Percentiles rank a stretch among this genome's conserved stretches.
Evolutionary conservation across 305 asterid species (phyloP).

Genomic region (Solanum aculeatissimum): DNA sequence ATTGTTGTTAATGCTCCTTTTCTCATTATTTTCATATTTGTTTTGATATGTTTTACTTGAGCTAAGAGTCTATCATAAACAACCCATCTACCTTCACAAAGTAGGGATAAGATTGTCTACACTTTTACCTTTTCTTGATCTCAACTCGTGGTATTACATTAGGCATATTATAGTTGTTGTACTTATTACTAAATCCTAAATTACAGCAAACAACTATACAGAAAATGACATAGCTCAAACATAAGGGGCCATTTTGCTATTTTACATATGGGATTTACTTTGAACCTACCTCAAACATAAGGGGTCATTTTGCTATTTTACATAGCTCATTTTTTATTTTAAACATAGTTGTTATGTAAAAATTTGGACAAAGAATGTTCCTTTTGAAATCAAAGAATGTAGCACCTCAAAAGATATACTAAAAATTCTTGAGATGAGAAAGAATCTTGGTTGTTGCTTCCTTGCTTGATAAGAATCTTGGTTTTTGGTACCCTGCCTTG

Average conservation of each 20-base stretch:
- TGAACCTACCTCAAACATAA: neutral
- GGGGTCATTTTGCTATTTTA: neutral
- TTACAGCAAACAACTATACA: neutral
- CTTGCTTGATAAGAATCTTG: conserved; percentile 22
- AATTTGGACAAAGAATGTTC: neutral
- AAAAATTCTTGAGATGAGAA: neutral
- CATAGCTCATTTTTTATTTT: neutral
- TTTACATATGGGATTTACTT: neutral
- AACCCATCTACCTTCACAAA: neutral
- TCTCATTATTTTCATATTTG: neutral
- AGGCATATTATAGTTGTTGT: neutral
- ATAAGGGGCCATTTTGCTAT: neutral
- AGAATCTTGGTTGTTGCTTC: conserved; percentile 2
- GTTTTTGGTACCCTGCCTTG: conserved; percentile 17
- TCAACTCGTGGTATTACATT: neutral
- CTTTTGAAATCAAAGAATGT: conserved; percentile 1
- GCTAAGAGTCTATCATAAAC: neutral
- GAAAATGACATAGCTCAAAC: neutral
- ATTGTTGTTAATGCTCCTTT: neutral
- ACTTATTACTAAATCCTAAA: neutral
- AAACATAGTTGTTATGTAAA: neutral
- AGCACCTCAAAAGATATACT: neutral
- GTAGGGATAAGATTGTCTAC: too few species aligned
- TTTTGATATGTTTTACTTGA: neutral
- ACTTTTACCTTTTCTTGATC: too few species aligned